Evolutionary conservation across 1,284 basidiomycete species (phyloP), one percentile per base, ranked within the genome.

Genomic region (Phellopilus nigrolimitatus): DNA sequence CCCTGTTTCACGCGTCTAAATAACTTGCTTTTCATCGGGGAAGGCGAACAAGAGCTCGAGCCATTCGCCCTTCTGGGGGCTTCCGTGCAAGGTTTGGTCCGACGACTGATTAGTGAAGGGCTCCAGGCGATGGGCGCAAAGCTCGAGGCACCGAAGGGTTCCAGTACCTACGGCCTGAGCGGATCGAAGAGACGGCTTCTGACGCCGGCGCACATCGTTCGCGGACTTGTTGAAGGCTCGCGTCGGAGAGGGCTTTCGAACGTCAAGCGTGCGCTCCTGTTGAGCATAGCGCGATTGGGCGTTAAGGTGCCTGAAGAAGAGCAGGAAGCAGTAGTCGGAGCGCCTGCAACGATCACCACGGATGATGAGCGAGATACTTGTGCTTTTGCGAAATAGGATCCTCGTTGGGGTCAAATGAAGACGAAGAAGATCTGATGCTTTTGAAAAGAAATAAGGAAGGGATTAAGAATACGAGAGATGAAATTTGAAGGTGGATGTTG

Each of bases 191-290:
- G 21, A n/a, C 33, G 43, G 12, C 33, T 55, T 40, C 31, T 55
- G 19, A 42, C 41, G 4, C 53, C 53, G 10, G 48, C 38, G n/a
- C 53, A 55, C 28, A 30, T 55, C 28, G 24, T 55, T 4, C 48
- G 45, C n/a, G 53, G 53, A 4, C 22, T 55, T 12, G 30, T 44
- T 10, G 53, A 49, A 1, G 49, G 31, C 13, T 10, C 41, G 10
- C 28, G 21, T 15, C 41, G 41, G 40, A 43, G 38, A 12, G 42
- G 39, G 10, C 27, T 27, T 19, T 21, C 22, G 12, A 22, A 36
- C 21, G 30, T 21, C 5, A 19, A 42, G 9, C 36, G 30, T 38
- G 43, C 49, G 1, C n/a, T 55, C 10, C 28, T 55, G 34, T 15
- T 55, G 28, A 27, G 27, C 28, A 19, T 51, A 25, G 41, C 37